Base-by-base conservation (phyloP, 2,329 filamentous ascomycete species). In the Rutstroemia sp. region DNA sequence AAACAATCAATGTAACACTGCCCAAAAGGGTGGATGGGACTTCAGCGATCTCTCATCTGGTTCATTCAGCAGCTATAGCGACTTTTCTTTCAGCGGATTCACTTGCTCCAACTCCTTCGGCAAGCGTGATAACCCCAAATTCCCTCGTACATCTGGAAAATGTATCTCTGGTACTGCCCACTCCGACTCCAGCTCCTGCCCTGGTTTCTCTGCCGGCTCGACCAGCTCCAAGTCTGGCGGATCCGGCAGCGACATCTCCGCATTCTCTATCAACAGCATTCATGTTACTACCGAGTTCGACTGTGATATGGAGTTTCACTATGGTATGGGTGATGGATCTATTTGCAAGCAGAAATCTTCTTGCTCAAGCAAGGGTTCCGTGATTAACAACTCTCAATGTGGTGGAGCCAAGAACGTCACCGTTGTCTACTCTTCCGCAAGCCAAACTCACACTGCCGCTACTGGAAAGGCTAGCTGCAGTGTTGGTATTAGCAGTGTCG, bases 381-480 rank as follows among this genome's bases (percentile, higher is more conserved):
- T 79, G 48, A 78, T 96, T 66, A 75, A 82, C 73, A 96, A 96
- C 81, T 82, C 77, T 59, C 90, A 96, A 79, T 97, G 92, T 71
- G 92, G 91, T 81, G 92, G 92, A 73, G 92, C 92, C 62, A 89
- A 80, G 70, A 84, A 83, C 57, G 90, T 96, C 60, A 84, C 81
- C 54, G 84, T 96, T 70, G 73, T 84, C 70, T 83, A 78, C 72
- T 44, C 53, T 55, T 50, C 53, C 25, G 79, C 81, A 48, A 75
- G 78, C 61, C 61, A 64, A 44, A 57, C 58, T 36, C 36, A 52
- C 8, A 72, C 81, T 57, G 82, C 86, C 68, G 74, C 81, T 61
- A 71, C 78, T 53, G 72, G 70, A 60, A 77, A 79, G 67, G 69
- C 75, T 58, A 78, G 49, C 74, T 94, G 89, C 76, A 78, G 80